phyloP scores from a whole-genome alignment of 768 basidiomycete species.

The Rhizopogon vulgaris region DNA sequence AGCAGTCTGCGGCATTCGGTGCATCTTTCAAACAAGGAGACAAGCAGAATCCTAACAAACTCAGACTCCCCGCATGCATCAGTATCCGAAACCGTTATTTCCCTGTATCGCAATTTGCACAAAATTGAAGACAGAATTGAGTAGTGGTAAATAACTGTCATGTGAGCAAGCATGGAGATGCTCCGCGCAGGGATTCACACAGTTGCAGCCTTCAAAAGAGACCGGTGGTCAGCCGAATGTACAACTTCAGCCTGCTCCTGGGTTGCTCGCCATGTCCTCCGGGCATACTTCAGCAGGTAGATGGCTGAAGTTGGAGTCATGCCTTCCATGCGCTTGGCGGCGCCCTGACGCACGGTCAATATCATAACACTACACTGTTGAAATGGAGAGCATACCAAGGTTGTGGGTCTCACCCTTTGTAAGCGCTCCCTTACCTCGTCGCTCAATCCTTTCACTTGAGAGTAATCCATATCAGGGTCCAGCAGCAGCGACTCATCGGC shows the following conservation, averaged over 20 bases:
- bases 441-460: constrained; percentile 59
- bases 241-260: background rate
- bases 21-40: too few relatives aligned
- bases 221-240: background rate
- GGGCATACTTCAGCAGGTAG: constrained; percentile 59
- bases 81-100: too few relatives aligned
- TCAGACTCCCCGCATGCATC: too few relatives aligned
- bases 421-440: constrained; percentile 70
- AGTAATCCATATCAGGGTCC: constrained; percentile 68
- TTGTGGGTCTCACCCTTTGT: constrained; percentile 53
- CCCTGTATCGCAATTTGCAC: too few relatives aligned
- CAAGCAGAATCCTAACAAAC: too few relatives aligned
- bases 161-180: background rate
- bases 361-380: background rate
- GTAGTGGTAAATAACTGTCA: background rate
- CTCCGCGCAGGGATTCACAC: background rate
- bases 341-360: constrained; percentile 47
- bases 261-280: constrained; percentile 24
- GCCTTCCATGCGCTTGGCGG: constrained; percentile 89
- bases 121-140: background rate
- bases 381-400: constrained; percentile 42
- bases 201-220: background rate
- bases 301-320: constrained; percentile 82
- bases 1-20: background rate
- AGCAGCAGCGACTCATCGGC: constrained; percentile 70